phyloP scores from a whole-genome alignment of 2,329 filamentous ascomycete genomes.

The Leptographium lundbergii region DNA sequence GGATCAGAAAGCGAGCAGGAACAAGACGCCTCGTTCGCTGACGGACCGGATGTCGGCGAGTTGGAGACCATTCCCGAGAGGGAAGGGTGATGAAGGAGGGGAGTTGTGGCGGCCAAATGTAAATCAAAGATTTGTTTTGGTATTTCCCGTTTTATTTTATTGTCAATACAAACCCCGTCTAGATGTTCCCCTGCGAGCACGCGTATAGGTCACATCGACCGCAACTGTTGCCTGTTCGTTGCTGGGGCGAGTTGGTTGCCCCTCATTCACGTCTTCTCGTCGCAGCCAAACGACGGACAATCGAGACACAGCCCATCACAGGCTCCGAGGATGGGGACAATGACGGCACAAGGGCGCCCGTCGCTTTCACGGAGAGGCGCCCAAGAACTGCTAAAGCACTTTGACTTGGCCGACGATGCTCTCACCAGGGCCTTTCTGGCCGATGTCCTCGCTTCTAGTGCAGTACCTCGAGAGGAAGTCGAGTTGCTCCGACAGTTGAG shows the following conservation, averaged over 20 bases:
- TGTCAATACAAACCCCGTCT: constrained; percentile 1
- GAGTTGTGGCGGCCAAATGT: constrained; percentile 7
- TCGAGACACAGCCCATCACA: no score
- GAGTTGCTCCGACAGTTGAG: background rate
- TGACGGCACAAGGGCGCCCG: background rate
- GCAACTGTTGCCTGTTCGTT: background rate
- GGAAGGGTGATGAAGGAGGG: background rate
- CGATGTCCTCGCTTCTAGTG: constrained; percentile 6
- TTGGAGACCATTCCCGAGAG: background rate
- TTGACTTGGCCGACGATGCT: constrained; percentile 9
- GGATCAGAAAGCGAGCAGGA: background rate
- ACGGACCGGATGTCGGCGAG: background rate
- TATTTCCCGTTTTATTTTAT: background rate
- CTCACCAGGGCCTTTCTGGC: constrained; percentile 6
- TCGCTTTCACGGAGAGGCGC: background rate
- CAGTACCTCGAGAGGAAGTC: constrained; percentile 7
- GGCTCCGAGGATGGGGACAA: background rate
- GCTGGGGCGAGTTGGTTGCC: background rate
- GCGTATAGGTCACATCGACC: background rate
- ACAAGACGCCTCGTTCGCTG: background rate
- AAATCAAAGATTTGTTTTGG: constrained; percentile 6
- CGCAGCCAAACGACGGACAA: background rate
- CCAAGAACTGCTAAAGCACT: constrained; percentile 4
- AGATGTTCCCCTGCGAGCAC: no score
- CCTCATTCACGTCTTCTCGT: background rate